Evolutionary conservation across 345 rosid genomes (phyloP), one percentile per base, ranked within the genome.

Genomic region (Alliaria petiolata): DNA sequence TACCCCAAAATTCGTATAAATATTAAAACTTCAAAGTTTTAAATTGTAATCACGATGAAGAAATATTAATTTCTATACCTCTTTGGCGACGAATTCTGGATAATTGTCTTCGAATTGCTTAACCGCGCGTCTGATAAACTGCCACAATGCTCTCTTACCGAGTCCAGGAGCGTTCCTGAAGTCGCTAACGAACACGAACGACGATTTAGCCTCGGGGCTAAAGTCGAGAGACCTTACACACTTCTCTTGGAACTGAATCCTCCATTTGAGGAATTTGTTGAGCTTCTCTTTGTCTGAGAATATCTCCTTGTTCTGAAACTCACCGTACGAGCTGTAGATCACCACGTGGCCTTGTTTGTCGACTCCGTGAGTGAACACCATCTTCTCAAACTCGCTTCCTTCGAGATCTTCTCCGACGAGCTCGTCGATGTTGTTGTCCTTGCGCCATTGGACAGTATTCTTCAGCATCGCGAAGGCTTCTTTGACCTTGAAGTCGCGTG

Each of bases 91-190:
- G 33, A 90, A 93, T 56, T 89, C 98, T 2, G 97, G 98, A 68
- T 91, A 93, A 46, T 93, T 90, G 69, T 93, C 98, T 75, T 93
- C 97, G 58, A 93, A 88, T 67, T 88, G 73, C 6, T 85, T 87
- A 8, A 93, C 84, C 2, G 95, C 93, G 19, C 87, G 96, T 49
- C 62, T 82, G 40, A 92, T 91, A 11, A 92, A 92, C 62, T 82
- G 67, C 77, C 97, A 81, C 56, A 89, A 91, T 68, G 87, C 91
- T 15, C 76, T 70, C 78, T 91, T 89, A n/a, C 82, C 88, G 9
- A 87, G 96, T 31, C 96, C 98, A 4, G 96, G 96, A 26, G 93
- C 87, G 71, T 87, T 90, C 81, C 83, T 91, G 38, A 93, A 88
- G 72, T 93, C 98, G 70, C 85, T 93, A 8, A 93, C 84, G 78